A percentile compares a stretch with the other conserved stretches of the same genome.
Conservation (phyloP, 2,329 filamentous ascomycete species). For the Capronia americana region DNA sequence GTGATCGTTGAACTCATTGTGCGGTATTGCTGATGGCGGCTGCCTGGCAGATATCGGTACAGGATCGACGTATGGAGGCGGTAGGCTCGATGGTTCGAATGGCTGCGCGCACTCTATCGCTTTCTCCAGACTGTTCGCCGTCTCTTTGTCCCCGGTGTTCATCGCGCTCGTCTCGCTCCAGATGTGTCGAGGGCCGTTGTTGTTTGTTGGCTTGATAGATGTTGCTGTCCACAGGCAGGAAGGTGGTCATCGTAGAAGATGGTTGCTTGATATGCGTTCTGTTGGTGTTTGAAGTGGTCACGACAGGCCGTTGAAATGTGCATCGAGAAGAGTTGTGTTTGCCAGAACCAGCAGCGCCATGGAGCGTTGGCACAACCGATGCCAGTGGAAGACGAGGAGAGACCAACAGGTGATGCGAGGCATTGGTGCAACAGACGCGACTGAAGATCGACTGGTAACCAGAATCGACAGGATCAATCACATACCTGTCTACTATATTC, state of each 20-base stretch:
- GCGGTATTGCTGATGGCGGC: background rate
- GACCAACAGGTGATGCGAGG: background rate
- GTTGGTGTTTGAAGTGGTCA: background rate
- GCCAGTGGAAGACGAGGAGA: background rate
- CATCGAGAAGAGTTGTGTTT: background rate
- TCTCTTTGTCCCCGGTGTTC: background rate
- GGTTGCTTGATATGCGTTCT: background rate
- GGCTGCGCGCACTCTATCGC: background rate
- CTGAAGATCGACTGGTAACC: background rate
- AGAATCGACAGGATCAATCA: background rate
- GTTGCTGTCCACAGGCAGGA: background rate
- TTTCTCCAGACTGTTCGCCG: background rate
- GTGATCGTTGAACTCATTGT: background rate
- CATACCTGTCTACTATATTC: background rate
- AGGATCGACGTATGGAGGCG: constrained; percentile 1
- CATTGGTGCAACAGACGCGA: background rate
- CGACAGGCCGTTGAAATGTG: background rate
- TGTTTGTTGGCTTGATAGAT: background rate
- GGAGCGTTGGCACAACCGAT: background rate
- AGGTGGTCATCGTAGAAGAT: background rate
- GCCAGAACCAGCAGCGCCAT: background rate
- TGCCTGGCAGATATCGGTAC: background rate
- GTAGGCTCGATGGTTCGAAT: background rate
- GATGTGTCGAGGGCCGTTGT: background rate
- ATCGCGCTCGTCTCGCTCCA: background rate